A percentile compares a stretch with the other conserved stretches of the same genome.
phyloP scores from a whole-genome alignment of 1,284 basidiomycete species.

The Psilocybe mexicana region DNA sequence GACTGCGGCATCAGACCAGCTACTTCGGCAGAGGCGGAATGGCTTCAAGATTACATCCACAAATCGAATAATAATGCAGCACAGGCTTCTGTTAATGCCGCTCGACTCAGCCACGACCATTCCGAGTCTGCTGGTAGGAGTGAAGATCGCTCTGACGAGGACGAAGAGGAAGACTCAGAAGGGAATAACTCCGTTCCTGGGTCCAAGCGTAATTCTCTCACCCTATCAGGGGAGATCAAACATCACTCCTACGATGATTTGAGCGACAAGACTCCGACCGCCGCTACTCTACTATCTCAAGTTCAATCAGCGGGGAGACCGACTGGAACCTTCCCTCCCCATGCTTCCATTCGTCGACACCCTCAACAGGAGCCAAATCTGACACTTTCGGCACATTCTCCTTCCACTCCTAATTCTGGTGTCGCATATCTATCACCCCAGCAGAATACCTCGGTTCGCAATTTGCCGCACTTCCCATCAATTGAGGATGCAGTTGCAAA shows the following conservation, averaged over 20 bases:
- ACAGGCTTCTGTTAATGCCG: slow-evolving; percentile 69
- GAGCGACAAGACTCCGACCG: slow-evolving; percentile 81
- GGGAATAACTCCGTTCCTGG: slow-evolving; percentile 59
- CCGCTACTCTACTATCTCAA: slow-evolving; percentile 71
- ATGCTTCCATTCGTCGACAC: slow-evolving; percentile 75
- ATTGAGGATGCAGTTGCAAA: slow-evolving; percentile 80
- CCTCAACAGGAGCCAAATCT: slow-evolving; percentile 54
- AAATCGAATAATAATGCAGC: slow-evolving; percentile 83
- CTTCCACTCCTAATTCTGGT: slow-evolving; percentile 47
- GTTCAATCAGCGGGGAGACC: slow-evolving; percentile 68
- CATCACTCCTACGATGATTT: slow-evolving; percentile 60
- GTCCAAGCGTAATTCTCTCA: slow-evolving; percentile 75
- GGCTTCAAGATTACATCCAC: slow-evolving; percentile 86
- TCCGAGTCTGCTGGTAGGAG: slow-evolving; percentile 52
- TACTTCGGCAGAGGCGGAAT: slow-evolving; percentile 85
- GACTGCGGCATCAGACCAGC: slow-evolving; percentile 90
- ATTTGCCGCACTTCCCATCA: slow-evolving; percentile 76
- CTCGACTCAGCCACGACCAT: slow-evolving; percentile 65
- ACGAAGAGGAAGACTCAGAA: slow-evolving; percentile 83
- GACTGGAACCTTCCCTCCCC: slow-evolving; percentile 58
- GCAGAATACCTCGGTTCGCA: slow-evolving; percentile 66
- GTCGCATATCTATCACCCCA: slow-evolving; percentile 46
- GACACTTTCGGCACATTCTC: slow-evolving; percentile 51
- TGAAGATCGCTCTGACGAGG: slow-evolving; percentile 75
- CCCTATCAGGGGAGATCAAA: slow-evolving; percentile 65